These are phyloP conservation scores for Didymella arachidicola DNA, from an alignment of 2,329 filamentous ascomycete species.

Conservation along the genomic window DNA sequence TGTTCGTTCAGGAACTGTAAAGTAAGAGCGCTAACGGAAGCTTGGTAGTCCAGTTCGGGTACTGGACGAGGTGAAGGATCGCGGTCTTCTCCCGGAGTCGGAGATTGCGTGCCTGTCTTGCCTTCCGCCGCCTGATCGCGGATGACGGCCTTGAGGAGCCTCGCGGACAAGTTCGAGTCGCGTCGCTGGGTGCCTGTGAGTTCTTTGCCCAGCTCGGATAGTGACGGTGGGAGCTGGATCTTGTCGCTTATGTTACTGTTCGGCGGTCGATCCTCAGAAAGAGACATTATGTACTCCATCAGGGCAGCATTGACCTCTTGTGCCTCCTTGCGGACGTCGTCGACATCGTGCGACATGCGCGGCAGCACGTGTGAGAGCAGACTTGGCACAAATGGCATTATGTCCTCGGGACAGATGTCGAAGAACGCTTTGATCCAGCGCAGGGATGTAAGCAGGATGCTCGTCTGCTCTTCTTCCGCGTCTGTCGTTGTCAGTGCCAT, in stretches of 20 bases:
- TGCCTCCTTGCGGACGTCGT: slow-evolving; percentile 87
- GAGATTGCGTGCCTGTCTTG: slow-evolving; percentile 45
- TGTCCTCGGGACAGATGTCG: slow-evolving; percentile 96
- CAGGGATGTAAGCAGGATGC: slow-evolving; percentile 87
- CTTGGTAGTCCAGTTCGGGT: slow-evolving; percentile 90
- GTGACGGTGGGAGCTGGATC: slow-evolving; percentile 53
- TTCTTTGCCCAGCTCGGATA: slow-evolving; percentile 51
- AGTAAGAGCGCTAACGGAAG: slow-evolving; percentile 91
- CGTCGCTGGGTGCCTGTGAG: slow-evolving; percentile 51
- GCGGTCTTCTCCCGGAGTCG: slow-evolving; percentile 56
- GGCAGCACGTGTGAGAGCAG: slow-evolving; percentile 91
- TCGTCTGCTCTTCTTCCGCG: slow-evolving; percentile 71
- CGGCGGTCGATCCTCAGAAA: slow-evolving; percentile 67
- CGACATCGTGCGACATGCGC: slow-evolving; percentile 89
- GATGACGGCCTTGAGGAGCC: slow-evolving; percentile 47
- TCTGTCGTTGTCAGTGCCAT: slow-evolving; percentile 35
- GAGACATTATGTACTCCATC: slow-evolving; percentile 91
- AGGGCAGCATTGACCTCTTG: slow-evolving; percentile 88
- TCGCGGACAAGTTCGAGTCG: slow-evolving; percentile 49
- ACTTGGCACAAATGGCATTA: slow-evolving; percentile 91
- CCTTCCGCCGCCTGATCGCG: slow-evolving; percentile 43
- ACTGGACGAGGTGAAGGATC: slow-evolving; percentile 54
- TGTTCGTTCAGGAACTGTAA: slow-evolving; percentile 95
- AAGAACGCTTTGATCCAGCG: slow-evolving; percentile 97
- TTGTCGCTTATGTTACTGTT: slow-evolving; percentile 50